A percentile compares a stretch with the other conserved stretches of the same genome.
These are phyloP conservation scores for Teratosphaeria pseudoeucalypti DNA, from an alignment of 2,329 filamentous ascomycete species.

Conservation along the genomic window DNA sequence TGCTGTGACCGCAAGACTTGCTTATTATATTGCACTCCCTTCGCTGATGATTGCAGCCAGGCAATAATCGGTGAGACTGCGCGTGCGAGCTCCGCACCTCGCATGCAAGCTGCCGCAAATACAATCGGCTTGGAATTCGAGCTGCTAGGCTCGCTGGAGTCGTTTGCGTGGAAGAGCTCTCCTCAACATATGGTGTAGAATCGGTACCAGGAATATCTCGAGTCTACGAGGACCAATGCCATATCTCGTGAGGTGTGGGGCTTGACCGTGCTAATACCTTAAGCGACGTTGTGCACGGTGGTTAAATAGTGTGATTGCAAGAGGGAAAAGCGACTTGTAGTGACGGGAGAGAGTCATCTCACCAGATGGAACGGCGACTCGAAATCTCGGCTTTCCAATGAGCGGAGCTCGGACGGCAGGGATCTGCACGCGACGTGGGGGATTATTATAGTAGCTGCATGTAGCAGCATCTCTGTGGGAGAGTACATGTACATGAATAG, in stretches of 20 bases:
- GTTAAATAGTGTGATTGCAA: background rate
- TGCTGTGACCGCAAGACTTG: background rate
- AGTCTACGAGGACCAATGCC: background rate
- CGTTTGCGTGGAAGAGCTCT: background rate
- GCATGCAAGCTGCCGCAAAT: background rate
- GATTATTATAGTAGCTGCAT: background rate
- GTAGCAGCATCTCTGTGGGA: background rate
- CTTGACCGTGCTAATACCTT: background rate
- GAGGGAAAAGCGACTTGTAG: background rate
- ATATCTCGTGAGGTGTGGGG: background rate
- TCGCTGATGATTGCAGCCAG: background rate
- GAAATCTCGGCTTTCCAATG: background rate
- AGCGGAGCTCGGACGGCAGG: background rate
- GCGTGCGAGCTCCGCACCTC: background rate
- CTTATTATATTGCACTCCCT: background rate
- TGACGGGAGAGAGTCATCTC: background rate
- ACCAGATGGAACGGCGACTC: background rate
- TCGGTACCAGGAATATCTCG: background rate
- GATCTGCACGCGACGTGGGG: background rate
- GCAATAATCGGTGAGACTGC: background rate
- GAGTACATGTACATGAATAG: too few species aligned
- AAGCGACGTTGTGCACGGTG: background rate
- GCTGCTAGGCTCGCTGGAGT: background rate
- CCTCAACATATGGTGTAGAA: background rate
- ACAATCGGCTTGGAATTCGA: background rate